A percentile compares a stretch with the other conserved stretches of the same genome.
These are phyloP conservation scores for Microcyclosporella mali DNA, from an alignment of 2,329 filamentous ascomycete species.

Conservation along the genomic window DNA sequence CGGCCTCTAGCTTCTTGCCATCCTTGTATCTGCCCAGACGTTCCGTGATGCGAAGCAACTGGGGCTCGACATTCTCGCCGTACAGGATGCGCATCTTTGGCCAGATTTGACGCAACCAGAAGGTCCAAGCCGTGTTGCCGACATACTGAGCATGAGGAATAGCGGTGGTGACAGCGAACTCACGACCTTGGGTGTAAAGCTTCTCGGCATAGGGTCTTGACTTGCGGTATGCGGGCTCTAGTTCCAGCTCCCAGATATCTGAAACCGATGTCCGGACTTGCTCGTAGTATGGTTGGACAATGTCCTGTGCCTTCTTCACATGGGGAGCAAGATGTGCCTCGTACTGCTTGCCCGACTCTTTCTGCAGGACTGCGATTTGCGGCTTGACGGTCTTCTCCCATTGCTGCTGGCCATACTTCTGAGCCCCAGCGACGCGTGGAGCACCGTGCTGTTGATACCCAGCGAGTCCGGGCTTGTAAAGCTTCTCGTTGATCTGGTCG, in stretches of 20 bases:
- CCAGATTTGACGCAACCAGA: conserved; percentile 72
- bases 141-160: conserved; percentile 67
- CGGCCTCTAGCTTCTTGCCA: conserved; percentile 56
- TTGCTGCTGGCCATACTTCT: conserved; percentile 60
- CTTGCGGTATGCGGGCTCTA: conserved; percentile 71
- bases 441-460: conserved; percentile 65
- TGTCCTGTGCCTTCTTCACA: conserved; percentile 54
- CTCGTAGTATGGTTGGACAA: conserved; percentile 66
- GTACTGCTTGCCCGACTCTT: conserved; percentile 60
- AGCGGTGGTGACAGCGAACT: conserved; percentile 62
- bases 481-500: conserved; percentile 48
- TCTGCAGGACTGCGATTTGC: conserved; percentile 60
- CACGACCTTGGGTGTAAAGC: conserved; percentile 60
- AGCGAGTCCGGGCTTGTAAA: conserved; percentile 62
- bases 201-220: conserved; percentile 66
- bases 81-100: conserved; percentile 76
- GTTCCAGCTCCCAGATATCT: conserved; percentile 63
- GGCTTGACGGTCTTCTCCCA: conserved; percentile 78
- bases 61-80: conserved; percentile 87
- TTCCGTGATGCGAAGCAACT: conserved; percentile 85
- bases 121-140: conserved; percentile 62
- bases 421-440: conserved; percentile 62
- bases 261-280: conserved; percentile 56
- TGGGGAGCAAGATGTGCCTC: conserved; percentile 66
- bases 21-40: conserved; percentile 71